phyloP scores from a whole-genome alignment of 169 alveolate species.

The Besnoitia besnoiti region DNA sequence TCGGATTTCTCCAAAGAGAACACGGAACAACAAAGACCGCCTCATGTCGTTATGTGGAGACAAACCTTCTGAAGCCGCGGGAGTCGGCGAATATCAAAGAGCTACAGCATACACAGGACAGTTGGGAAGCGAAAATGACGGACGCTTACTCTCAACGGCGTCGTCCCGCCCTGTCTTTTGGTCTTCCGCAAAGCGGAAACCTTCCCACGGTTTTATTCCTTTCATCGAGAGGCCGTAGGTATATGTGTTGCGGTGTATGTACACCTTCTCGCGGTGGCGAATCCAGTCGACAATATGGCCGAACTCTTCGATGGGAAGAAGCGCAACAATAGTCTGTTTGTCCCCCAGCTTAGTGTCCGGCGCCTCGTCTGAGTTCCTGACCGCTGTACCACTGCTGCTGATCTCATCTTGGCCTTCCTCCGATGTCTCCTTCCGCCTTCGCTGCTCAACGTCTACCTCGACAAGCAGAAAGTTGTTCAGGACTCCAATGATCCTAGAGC shows the following conservation, averaged over 20 bases:
- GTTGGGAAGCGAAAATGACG: no score
- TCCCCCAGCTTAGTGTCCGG: background rate
- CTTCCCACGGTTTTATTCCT: constrained; percentile 1
- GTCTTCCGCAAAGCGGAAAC: background rate
- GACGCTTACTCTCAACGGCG: background rate
- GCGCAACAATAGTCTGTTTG: background rate
- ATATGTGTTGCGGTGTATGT: constrained; percentile 19
- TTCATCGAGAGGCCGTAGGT: background rate
- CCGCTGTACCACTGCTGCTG: background rate
- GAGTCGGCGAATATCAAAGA: no score
- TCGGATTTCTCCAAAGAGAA: no score
- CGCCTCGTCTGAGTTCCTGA: background rate
- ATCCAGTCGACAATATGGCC: background rate
- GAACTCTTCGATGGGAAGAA: constrained; percentile 3
- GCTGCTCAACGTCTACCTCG: background rate
- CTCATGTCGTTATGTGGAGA: no score
- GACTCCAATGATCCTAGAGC: background rate
- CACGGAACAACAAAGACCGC: no score
- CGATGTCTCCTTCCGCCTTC: background rate
- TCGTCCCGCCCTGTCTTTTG: background rate
- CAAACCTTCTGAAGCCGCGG: no score
- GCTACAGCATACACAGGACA: no score
- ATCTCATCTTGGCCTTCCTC: background rate
- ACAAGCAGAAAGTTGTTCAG: background rate
- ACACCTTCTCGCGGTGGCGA: constrained; percentile 9